Evolutionary conservation across 495 filamentous ascomycete species (phyloP).

Genomic region (Staphylotrichum longicolle): DNA sequence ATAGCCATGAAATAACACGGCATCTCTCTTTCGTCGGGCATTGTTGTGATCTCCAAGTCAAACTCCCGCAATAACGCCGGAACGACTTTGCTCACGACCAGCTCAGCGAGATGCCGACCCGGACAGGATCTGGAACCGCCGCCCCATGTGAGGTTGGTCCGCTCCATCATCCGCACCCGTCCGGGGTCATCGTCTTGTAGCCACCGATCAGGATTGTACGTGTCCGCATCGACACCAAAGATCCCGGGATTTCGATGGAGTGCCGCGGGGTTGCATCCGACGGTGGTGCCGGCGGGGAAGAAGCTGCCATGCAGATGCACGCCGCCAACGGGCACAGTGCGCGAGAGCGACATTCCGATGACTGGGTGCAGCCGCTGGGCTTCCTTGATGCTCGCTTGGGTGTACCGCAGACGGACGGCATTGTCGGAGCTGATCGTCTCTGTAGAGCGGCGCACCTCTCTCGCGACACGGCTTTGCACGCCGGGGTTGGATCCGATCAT

Average conservation of each 20-base stretch:
- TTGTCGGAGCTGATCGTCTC: constrained; percentile 6
- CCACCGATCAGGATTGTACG: constrained; percentile 59
- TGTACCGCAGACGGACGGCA: constrained; percentile 44
- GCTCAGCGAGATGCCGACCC: constrained; percentile 61
- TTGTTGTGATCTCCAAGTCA: constrained; percentile 39
- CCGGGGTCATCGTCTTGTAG: constrained; percentile 34
- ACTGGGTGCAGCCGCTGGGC: constrained; percentile 60
- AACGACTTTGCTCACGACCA: constrained; percentile 65
- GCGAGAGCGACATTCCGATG: constrained; percentile 55
- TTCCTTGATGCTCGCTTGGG: constrained; percentile 62
- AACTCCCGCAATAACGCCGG: constrained; percentile 60
- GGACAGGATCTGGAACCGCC: constrained; percentile 66
- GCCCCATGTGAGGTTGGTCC: constrained; percentile 55
- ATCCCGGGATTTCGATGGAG: constrained; percentile 54
- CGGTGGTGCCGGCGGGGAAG: constrained; percentile 53
- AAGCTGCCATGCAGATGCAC: constrained; percentile 48
- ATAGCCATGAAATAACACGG: constrained; percentile 42
- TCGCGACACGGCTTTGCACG: constrained; percentile 24
- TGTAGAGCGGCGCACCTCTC: constrained; percentile 27
- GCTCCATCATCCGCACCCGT: constrained; percentile 42
- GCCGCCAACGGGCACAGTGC: constrained; percentile 53
- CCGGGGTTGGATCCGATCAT: constrained; percentile 33
- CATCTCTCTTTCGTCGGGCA: constrained; percentile 27
- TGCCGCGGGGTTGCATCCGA: constrained; percentile 61
- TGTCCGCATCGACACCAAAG: constrained; percentile 53